Evolutionary conservation across 2,329 filamentous ascomycete genomes (phyloP).

Genomic region (Ceratocystis colombiana): DNA sequence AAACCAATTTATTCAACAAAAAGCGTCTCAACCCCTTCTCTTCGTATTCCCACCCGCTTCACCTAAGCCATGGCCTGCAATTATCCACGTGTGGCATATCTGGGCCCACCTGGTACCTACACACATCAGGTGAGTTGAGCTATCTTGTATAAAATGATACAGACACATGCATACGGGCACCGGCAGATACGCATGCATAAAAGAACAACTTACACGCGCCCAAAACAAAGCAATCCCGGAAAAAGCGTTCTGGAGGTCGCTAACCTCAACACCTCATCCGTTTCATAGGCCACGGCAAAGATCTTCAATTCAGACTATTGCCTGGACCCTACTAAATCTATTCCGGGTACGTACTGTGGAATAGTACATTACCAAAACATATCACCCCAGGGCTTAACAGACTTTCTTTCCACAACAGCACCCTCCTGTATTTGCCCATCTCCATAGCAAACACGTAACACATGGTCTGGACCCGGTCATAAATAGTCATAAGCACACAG

Average conservation of each 20-base stretch:
- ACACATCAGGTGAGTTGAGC: constrained; percentile 39
- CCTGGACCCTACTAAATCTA: constrained; percentile 43
- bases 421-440: background rate
- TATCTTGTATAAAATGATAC: background rate
- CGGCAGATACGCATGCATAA: constrained; percentile 22
- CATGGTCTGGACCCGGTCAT: background rate
- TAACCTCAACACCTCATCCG: background rate
- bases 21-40: background rate
- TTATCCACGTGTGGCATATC: constrained; percentile 38
- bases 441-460: constrained; percentile 6
- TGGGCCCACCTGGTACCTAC: constrained; percentile 43
- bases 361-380: too few species aligned
- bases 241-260: background rate
- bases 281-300: constrained; percentile 37
- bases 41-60: constrained; percentile 5
- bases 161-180: constrained; percentile 10
- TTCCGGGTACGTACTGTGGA: constrained; percentile 35
- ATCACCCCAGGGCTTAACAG: too few species aligned
- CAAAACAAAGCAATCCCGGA: background rate
- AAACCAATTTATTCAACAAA: background rate
- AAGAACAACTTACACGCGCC: constrained; percentile 18
- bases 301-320: constrained; percentile 43
- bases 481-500: background rate
- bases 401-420: background rate
- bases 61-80: constrained; percentile 29